Evolutionary conservation across 2,329 filamentous ascomycete genomes (phyloP).

Genomic region (Colletotrichum kahawae): DNA sequence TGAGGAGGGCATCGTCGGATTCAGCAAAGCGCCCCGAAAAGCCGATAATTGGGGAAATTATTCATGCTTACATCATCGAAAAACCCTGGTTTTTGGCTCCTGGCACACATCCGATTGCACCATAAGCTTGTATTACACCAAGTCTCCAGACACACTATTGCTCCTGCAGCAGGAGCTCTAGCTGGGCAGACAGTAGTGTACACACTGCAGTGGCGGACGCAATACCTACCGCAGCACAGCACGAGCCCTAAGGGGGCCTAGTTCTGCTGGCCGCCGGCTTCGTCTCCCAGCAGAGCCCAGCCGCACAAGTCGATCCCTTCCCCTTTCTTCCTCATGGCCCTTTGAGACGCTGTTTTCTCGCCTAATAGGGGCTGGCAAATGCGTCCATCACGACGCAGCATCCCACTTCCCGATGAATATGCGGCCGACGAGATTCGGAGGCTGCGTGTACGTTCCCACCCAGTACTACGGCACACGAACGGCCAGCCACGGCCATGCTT

Average conservation of each 20-base stretch:
- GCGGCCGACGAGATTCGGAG: neutral
- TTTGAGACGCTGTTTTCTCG: neutral
- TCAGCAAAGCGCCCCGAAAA: too few species aligned
- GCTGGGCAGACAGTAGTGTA: neutral
- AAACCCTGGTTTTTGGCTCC: too few species aligned
- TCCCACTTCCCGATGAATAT: slow-evolving; percentile 14
- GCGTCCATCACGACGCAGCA: slow-evolving; percentile 3
- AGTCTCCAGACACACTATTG: neutral
- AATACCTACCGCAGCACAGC: neutral
- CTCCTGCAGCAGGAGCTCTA: neutral
- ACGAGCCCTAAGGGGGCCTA: neutral
- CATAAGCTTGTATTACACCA: neutral
- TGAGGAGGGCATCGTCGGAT: too few species aligned
- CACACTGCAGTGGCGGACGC: neutral
- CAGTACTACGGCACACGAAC: neutral
- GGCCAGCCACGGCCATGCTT: neutral
- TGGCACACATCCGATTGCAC: too few species aligned
- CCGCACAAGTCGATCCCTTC: neutral
- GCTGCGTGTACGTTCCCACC: neutral
- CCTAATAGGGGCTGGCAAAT: neutral
- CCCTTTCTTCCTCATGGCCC: neutral
- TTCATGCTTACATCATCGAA: too few species aligned
- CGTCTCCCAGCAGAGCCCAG: neutral
- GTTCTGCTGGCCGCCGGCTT: neutral
- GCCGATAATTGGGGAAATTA: too few species aligned